phyloP scores from a whole-genome alignment of 192 early-diverging fungal genomes.

The Thamnidium elegans region DNA sequence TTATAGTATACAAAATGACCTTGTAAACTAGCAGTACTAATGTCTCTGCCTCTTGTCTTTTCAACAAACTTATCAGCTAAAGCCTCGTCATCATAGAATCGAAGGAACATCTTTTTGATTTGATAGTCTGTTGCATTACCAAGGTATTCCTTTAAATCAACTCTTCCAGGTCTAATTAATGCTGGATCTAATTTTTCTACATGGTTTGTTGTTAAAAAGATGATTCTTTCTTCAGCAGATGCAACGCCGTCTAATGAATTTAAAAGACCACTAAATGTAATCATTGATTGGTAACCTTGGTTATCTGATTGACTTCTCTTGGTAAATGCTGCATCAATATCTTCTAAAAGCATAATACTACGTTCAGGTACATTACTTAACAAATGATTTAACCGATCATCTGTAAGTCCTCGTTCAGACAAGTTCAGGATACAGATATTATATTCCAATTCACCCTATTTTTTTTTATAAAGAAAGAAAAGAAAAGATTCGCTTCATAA shows the following conservation, averaged over 20 bases:
- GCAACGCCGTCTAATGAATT: slow-evolving; percentile 89
- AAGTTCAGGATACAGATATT: slow-evolving; percentile 89
- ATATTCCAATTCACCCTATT: slow-evolving; percentile 71
- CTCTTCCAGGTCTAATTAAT: slow-evolving; percentile 76
- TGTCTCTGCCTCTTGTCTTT: slow-evolving; percentile 43
- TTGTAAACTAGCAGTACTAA: slow-evolving; percentile 88
- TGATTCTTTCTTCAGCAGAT: slow-evolving; percentile 81
- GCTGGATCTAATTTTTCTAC: slow-evolving; percentile 75
- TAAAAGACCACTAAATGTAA: slow-evolving; percentile 83
- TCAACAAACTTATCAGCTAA: slow-evolving; percentile 74
- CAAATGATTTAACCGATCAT: slow-evolving; percentile 80
- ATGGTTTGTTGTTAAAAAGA: slow-evolving; percentile 92
- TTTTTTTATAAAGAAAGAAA: neutral
- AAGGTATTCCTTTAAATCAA: slow-evolving; percentile 73
- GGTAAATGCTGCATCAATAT: slow-evolving; percentile 83
- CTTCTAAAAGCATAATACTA: slow-evolving; percentile 77
- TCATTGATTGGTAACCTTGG: slow-evolving; percentile 77
- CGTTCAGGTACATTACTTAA: slow-evolving; percentile 77
- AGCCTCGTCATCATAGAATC: slow-evolving; percentile 65
- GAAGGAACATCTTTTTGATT: slow-evolving; percentile 70
- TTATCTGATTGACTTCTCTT: slow-evolving; percentile 65
- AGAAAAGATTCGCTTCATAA: neutral
- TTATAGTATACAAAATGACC: slow-evolving; percentile 94
- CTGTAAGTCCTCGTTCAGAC: slow-evolving; percentile 76
- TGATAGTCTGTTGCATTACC: slow-evolving; percentile 70